Base-by-base conservation (phyloP, 345 rosid genomes). In the Populus alba region DNA sequence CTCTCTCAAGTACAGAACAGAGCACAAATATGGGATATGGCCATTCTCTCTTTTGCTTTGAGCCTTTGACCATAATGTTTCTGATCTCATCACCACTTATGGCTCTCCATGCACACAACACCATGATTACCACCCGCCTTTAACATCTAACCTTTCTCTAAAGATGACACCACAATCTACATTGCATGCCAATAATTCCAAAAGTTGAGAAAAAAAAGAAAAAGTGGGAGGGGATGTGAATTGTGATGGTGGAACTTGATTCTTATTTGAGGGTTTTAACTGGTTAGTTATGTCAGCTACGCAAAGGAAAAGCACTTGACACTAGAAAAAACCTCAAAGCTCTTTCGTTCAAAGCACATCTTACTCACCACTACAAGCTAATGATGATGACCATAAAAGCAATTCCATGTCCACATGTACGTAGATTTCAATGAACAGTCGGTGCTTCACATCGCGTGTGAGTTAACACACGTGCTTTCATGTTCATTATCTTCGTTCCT, bases 41-140 rank as follows among this genome's bases (percentile, higher is more conserved):
- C 66, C 8, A 38, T 6, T 43, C 68, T 39, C 68, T 39, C 62
- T 65, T 81, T 59, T 73, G 81, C 83, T 82, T 84, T 88, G 72
- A 68, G 80, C 70, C 75, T 85, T 91, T 88, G 90, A 90, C 91
- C 90, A 85, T 22, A 74, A 77, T 33, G 29, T 74, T 41, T 76
- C 78, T 79, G 77, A 74, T 75, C 78, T 80, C 73, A 75, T 51
- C 37, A 65, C 17, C 78, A 81, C 72, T 25, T 65, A 41, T 68
- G 39, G 77, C 79, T 84, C 68, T 75, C 84, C 83, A 38, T 73
- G 53, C 43, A 66, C 77, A 59, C 27, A 76, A 76, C 88, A 85
- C 35, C 76, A 86, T 86, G 85, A 86, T 87, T 84, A 25, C 87
- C 16, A 5, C 53, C 8, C 70, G 45, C 27, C 69, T 75, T 80